Conservation (phyloP, 176 grass and related monocot genomes). For the Pontederia paniculata region DNA sequence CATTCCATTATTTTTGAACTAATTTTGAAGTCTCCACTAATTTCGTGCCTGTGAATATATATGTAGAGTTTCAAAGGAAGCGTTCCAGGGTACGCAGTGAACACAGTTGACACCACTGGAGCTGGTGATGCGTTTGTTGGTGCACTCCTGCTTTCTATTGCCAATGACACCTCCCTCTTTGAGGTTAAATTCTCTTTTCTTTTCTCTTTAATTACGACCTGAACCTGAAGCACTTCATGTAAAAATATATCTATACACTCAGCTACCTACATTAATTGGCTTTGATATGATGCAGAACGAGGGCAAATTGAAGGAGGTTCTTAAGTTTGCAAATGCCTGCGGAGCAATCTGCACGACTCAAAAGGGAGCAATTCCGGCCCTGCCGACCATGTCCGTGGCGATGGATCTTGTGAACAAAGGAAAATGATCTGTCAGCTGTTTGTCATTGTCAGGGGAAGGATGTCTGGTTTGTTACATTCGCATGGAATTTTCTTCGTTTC, state of each 20-base stretch:
- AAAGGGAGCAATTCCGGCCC: conserved; percentile 85
- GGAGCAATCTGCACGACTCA: conserved; percentile 77
- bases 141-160: conserved; percentile 51
- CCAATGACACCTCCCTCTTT: conserved; percentile 60
- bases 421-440: conserved; percentile 12
- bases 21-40: no score
- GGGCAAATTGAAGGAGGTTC: conserved; percentile 64
- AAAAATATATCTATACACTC: no score
- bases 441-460: no score
- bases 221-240: no score
- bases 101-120: conserved; percentile 74
- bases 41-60: no score
- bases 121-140: conserved; percentile 90
- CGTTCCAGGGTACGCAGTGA: conserved; percentile 45
- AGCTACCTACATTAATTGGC: no score
- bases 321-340: conserved; percentile 67
- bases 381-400: conserved; percentile 38
- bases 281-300: conserved; percentile 35
- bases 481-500: no score
- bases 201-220: neutral
- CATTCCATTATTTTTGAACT: neutral
- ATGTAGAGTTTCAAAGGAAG: conserved; percentile 65
- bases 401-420: conserved; percentile 35
- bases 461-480: no score
- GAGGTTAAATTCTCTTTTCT: conserved; percentile 20